Conservation (phyloP, 2,329 filamentous ascomycete species). For the Penicillium hordei region DNA sequence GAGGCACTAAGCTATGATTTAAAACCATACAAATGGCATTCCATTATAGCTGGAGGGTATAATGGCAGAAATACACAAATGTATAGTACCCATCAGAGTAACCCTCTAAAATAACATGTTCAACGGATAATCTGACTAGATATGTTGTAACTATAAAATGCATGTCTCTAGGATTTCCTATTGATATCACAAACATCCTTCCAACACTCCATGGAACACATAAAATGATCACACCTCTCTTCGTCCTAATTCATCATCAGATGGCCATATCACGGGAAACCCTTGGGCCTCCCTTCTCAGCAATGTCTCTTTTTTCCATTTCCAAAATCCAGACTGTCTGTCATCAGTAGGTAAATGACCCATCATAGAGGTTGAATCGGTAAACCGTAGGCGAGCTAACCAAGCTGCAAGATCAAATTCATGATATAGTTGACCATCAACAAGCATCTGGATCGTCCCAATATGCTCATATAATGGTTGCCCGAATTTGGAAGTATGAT, state of each 20-base stretch:
- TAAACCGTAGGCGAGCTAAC: neutral
- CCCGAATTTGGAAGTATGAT: neutral
- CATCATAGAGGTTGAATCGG: neutral
- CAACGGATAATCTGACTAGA: too few relatives aligned
- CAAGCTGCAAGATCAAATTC: neutral
- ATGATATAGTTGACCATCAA: neutral
- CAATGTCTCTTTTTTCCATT: neutral
- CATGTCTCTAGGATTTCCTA: too few relatives aligned
- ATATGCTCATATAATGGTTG: neutral
- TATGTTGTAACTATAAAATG: too few relatives aligned
- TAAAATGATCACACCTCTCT: too few relatives aligned
- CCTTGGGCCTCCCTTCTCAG: neutral
- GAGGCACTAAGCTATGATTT: neutral
- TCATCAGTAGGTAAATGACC: neutral
- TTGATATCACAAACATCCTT: neutral
- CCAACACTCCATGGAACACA: neutral
- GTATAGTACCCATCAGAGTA: too few relatives aligned
- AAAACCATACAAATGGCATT: too few relatives aligned
- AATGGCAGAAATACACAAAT: too few relatives aligned
- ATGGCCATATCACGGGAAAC: neutral
- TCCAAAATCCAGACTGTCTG: neutral
- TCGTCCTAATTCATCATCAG: neutral
- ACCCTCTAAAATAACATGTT: too few relatives aligned
- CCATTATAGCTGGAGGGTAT: too few relatives aligned
- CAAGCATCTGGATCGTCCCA: neutral